Base-by-base conservation (phyloP, 768 basidiomycete genomes). In the Mycena polygramma region DNA sequence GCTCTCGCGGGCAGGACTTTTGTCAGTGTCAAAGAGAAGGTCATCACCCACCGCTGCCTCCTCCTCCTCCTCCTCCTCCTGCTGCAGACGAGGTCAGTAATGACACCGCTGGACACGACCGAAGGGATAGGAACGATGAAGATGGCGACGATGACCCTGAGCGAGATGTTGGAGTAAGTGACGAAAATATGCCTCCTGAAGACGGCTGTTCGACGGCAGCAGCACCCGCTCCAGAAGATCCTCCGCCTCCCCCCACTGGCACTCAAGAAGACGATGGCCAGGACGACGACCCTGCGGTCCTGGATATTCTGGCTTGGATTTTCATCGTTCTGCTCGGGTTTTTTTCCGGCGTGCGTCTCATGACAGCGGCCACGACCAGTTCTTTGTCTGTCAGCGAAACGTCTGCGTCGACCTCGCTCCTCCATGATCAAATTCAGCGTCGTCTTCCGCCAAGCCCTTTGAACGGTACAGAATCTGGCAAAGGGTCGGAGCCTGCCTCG, bases 151-250 rank as follows among this genome's bases (percentile, higher is more conserved):
- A 55, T 30, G 53, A 41, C 20, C 53, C 53, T 41, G 37, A 64
- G 22, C 41, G 36, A 24, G 60, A 51, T 15, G 36, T 20, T n/a
- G 53, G 20, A 4, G 41, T 17, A 22, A 53, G 55, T 10, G 43
- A 6, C 30, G 41, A 9, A 1, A 46, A 30, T 37, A 26, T 20
- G 11, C 30, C 2, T 0, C 22, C 10, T 1, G 30, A 30, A 14
- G 63, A 30, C 20, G 53, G 30, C 1, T 8, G 52, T 0, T 14
- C 30, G 1, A 53, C 43, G 1, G 51, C 57, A 14, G 58, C 41
- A 8, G 66, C 66, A 4, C 66, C 66, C 0, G 66, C 41, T 1
- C 66, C 66, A 1, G 66, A 67, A 17, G 66, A 67, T 30, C 66
- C 66, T 10, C 58, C 66, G 3, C 66, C 66, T 54, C 66, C 66